Conservation (phyloP, 2,329 filamentous ascomycete species). For the Phyllosticta citrichinensis region DNA sequence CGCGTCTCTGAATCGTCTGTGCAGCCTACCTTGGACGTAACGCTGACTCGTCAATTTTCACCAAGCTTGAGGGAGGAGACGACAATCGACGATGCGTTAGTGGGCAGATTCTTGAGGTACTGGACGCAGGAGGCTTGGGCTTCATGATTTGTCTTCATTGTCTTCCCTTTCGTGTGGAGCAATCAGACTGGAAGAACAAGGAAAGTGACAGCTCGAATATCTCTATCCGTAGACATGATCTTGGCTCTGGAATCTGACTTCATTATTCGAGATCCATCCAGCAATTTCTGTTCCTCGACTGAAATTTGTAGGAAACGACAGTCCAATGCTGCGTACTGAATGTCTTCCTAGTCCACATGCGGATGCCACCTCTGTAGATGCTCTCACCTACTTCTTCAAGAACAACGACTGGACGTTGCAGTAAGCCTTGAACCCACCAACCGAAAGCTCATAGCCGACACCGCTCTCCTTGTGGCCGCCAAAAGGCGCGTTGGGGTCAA, state of each 20-base stretch:
- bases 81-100: not conserved
- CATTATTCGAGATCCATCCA: not conserved
- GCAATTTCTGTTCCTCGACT: not conserved
- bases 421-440: constrained; percentile 50
- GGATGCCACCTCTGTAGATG: not conserved
- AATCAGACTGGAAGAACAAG: not conserved
- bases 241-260: not conserved
- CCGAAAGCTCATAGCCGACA: constrained; percentile 50
- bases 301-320: not conserved
- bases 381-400: constrained; percentile 9
- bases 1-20: not conserved
- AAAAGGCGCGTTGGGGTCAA: constrained; percentile 41
- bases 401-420: constrained; percentile 33
- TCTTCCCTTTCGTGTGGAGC: not conserved
- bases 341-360: not conserved
- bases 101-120: constrained; percentile 4
- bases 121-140: constrained; percentile 1
- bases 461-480: constrained; percentile 51
- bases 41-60: not conserved
- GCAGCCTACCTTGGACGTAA: constrained; percentile 2
- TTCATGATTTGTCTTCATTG: not conserved
- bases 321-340: not conserved
- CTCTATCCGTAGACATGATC: not conserved
- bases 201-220: not conserved
- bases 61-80: not conserved